A percentile compares a stretch with the other conserved stretches of the same genome.
These are phyloP conservation scores for Colletotrichum musicola DNA, from an alignment of 2,329 filamentous ascomycete species.

Conservation along the genomic window DNA sequence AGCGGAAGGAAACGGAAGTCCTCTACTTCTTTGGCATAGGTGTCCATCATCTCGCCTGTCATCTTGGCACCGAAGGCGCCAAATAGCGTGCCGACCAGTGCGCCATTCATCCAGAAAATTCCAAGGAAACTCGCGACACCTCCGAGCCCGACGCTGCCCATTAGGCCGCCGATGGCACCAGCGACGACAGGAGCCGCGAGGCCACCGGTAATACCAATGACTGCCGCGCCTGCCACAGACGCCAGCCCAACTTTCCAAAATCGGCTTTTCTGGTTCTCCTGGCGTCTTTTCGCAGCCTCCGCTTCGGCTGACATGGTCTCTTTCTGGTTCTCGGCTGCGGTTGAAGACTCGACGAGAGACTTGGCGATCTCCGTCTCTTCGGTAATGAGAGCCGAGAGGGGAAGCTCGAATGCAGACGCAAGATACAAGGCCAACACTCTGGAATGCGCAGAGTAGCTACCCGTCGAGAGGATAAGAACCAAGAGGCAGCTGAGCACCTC, in stretches of 20 bases:
- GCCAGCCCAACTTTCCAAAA: slow-evolving; percentile 94
- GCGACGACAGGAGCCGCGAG: slow-evolving; percentile 91
- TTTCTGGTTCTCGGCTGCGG: slow-evolving; percentile 52
- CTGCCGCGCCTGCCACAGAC: slow-evolving; percentile 85
- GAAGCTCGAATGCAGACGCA: slow-evolving; percentile 74
- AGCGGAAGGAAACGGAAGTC: slow-evolving; percentile 86
- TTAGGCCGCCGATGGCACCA: slow-evolving; percentile 84
- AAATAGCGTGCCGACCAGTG: slow-evolving; percentile 88
- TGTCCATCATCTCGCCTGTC: slow-evolving; percentile 86
- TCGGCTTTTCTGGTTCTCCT: slow-evolving; percentile 76
- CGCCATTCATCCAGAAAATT: slow-evolving; percentile 86
- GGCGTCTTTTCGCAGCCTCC: slow-evolving; percentile 79
- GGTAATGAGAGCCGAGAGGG: slow-evolving; percentile 70
- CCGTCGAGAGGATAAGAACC: slow-evolving; percentile 77
- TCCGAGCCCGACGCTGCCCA: slow-evolving; percentile 87
- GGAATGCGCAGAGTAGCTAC: slow-evolving; percentile 82
- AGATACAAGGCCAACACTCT: slow-evolving; percentile 76
- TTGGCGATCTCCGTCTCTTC: slow-evolving; percentile 83
- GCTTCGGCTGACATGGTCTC: slow-evolving; percentile 76
- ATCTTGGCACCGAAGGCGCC: slow-evolving; percentile 88
- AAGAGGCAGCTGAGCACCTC: slow-evolving; percentile 78
- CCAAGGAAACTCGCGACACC: slow-evolving; percentile 89
- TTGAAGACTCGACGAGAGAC: slow-evolving; percentile 76
- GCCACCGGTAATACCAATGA: slow-evolving; percentile 93
- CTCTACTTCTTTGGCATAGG: slow-evolving; percentile 87